Evolutionary conservation across 345 rosid species (phyloP), one percentile per base, ranked within the genome.

Genomic region (Aquilaria sinensis): DNA sequence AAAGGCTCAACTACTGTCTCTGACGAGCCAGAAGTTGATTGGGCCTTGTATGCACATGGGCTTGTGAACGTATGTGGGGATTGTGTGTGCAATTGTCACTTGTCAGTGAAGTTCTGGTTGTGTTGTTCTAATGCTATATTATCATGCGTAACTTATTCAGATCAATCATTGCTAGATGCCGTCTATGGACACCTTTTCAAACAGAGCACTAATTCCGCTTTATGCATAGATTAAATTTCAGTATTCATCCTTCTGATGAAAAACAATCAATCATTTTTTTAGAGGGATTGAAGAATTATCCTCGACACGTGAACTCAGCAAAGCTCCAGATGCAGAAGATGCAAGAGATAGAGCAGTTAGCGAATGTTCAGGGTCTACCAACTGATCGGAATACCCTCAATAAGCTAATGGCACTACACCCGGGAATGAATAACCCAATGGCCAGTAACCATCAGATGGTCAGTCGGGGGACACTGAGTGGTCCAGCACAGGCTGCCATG

Each of bases 211-310:
- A 37, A 37, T 37, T 37, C 23, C 23, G 0, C 23, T 23, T 23
- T 23, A 23, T 37, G 2, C 8, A 37, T 37, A 37, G 8, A 37
- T 37, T 2, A 37, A 37, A 5, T 37, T 37, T 37, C 43, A 3
- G 43, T 37, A 37, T 37, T 37, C 5, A 37, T 37, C 8, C 8
- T 5, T 37, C 23, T 37, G 5, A 37, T 37, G 8, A 37, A 37
- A 23, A 23, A 23, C 23, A 23, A 37, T 37, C 8, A 5, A 2
- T 37, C 8, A 37, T 37, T 37, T 64, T 23, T 61, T 47, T 80
- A 93, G 99, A 93, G 75, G 92, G 96, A 61, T 78, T 93, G 80
- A 93, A 90, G 78, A 86, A 65, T 71, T 93, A 82, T 76, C 94
- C 90, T 53, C 79, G 82, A 41, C 88, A 77, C 65, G 69, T 77